phyloP scores from a whole-genome alignment of 306 rosid genomes.

The Cucurbita argyrosperma region DNA sequence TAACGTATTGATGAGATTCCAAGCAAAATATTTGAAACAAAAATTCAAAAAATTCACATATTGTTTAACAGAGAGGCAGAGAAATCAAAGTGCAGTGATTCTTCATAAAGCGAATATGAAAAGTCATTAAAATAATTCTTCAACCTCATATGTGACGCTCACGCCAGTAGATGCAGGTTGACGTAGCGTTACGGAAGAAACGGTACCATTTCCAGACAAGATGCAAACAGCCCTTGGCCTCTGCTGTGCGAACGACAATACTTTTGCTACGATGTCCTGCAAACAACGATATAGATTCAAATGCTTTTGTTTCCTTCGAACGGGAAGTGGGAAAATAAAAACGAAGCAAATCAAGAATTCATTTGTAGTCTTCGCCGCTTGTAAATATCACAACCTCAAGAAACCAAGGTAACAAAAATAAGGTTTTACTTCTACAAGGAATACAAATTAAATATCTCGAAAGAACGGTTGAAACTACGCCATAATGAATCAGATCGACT shows the following conservation, averaged over 20 bases:
- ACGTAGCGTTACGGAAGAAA: conserved; percentile 64
- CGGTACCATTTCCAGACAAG: conserved; percentile 67
- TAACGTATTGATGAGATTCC: neutral
- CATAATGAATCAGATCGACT: neutral
- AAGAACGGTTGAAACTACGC: neutral
- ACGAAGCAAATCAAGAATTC: neutral
- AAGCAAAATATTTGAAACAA: neutral
- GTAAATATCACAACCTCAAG: neutral
- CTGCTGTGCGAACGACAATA: conserved; percentile 64
- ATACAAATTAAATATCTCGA: neutral
- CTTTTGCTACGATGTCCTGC: conserved; percentile 80
- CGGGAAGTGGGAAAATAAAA: neutral
- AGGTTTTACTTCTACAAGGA: neutral
- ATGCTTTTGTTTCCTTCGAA: neutral
- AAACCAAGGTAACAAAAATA: neutral
- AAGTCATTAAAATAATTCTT: conserved; percentile 2
- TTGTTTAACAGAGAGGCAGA: neutral
- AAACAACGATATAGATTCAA: conserved; percentile 11
- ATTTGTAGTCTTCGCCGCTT: neutral
- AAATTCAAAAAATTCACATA: neutral
- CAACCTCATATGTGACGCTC: conserved; percentile 66
- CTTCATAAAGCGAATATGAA: neutral
- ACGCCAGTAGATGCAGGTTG: conserved; percentile 76
- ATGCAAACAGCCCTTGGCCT: conserved; percentile 82
- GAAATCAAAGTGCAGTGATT: neutral